Percentiles rank a stretch among this genome's conserved stretches.
Evolutionary conservation across 1,284 basidiomycete genomes (phyloP).

Genomic region (Baeospora myosura): DNA sequence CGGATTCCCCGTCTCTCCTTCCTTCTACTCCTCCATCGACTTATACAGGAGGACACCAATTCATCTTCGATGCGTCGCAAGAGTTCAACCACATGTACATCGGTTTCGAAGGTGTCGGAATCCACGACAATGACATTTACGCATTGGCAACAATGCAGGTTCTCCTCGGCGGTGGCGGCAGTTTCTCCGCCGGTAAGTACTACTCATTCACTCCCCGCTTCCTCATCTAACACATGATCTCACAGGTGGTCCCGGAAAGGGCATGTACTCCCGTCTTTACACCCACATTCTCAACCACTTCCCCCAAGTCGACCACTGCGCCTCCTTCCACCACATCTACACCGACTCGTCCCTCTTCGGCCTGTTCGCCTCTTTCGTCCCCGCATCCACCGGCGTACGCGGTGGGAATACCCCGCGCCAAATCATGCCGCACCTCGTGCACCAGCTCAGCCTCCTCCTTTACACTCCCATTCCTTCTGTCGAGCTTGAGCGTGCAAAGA

Average conservation of each 20-base stretch:
- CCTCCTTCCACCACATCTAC: constrained; percentile 98
- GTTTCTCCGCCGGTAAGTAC: constrained; percentile 80
- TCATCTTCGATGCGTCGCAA: constrained; percentile 59
- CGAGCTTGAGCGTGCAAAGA: constrained; percentile 81
- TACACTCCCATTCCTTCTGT: constrained; percentile 52
- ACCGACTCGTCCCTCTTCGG: constrained; percentile 93
- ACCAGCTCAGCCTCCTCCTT: constrained; percentile 73
- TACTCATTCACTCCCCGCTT: constrained; percentile 3
- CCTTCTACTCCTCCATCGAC: constrained; percentile 38
- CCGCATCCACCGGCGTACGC: constrained; percentile 47
- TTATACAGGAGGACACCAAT: constrained; percentile 84
- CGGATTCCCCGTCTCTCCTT: constrained; percentile 25
- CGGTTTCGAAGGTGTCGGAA: constrained; percentile 87
- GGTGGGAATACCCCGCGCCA: constrained; percentile 59
- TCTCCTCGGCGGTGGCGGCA: constrained; percentile 90
- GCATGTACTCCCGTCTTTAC: constrained; percentile 97
- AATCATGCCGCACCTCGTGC: constrained; percentile 80
- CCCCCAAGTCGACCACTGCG: constrained; percentile 91
- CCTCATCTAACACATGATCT: constrained; percentile 14
- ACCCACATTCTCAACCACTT: constrained; percentile 96
- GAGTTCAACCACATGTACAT: constrained; percentile 94
- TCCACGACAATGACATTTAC: constrained; percentile 92
- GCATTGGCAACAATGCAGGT: constrained; percentile 93
- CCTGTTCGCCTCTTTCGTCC: constrained; percentile 85
- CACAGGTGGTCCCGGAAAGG: constrained; percentile 90